Evolutionary conservation across 371 early-diverging fungal species (phyloP).

Genomic region (Rhizomucor pusillus): DNA sequence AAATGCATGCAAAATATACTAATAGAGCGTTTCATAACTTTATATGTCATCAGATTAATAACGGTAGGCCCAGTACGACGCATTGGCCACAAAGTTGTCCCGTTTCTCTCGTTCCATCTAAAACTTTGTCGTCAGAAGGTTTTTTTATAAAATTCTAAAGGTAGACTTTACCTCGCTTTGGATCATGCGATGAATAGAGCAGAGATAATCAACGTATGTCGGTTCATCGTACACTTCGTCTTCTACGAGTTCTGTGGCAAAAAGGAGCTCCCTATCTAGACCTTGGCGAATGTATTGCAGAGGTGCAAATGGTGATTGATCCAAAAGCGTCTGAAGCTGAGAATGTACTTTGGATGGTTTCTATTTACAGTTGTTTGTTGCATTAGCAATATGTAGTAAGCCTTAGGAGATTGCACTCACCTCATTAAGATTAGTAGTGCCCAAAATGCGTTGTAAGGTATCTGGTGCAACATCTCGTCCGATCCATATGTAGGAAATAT

Average conservation of each 20-base stretch:
- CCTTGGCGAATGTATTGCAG: conserved; percentile 51
- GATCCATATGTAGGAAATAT: conserved; percentile 31
- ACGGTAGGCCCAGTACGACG: conserved; percentile 21
- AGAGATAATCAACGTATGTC: conserved; percentile 93
- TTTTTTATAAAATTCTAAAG: neutral
- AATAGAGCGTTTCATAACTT: too few species aligned
- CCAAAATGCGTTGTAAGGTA: conserved; percentile 19
- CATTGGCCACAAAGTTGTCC: conserved; percentile 17
- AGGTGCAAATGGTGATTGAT: neutral
- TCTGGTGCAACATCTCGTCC: conserved; percentile 21
- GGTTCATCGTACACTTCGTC: conserved; percentile 81
- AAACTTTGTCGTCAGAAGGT: neutral
- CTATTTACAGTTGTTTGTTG: neutral
- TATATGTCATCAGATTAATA: conserved; percentile 3
- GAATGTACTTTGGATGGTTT: too few species aligned
- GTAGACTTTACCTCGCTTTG: conserved; percentile 65
- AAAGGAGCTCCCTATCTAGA: conserved; percentile 66
- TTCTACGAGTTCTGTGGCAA: conserved; percentile 66
- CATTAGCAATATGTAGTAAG: neutral
- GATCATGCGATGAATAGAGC: conserved; percentile 83
- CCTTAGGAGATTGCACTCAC: neutral
- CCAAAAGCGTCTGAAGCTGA: too few species aligned
- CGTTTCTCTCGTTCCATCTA: conserved; percentile 38
- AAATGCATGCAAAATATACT: too few species aligned
- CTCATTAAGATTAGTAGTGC: conserved; percentile 16